Conservation (phyloP, 805 yeast species). For the Clavispora asparagi region DNA sequence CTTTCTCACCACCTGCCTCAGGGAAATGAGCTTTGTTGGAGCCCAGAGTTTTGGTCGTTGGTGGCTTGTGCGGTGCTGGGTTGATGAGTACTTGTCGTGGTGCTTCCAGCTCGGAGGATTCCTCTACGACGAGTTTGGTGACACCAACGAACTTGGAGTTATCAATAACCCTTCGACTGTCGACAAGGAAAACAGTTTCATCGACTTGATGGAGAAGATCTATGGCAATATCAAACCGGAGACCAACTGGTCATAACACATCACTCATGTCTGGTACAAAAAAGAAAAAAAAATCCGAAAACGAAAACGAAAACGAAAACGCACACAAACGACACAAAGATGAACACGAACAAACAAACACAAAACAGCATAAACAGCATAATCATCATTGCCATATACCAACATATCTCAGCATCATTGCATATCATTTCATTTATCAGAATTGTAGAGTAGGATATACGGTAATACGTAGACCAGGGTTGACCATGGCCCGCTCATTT, state of each 20-base stretch:
- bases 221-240: not conserved
- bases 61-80: constrained; percentile 76
- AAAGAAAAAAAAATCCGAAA: not conserved
- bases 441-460: too few species aligned
- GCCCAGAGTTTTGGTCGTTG: constrained; percentile 63
- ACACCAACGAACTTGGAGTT: too few species aligned
- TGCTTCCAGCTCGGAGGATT: constrained; percentile 59
- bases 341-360: not conserved
- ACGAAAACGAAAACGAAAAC: not conserved
- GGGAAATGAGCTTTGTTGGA: constrained; percentile 57
- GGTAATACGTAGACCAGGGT: too few species aligned
- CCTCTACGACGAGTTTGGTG: constrained; percentile 27
- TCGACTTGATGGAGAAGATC: constrained; percentile 11
- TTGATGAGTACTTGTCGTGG: constrained; percentile 68
- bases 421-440: not conserved
- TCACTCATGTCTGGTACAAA: not conserved
- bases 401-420: not conserved
- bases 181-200: constrained; percentile 3
- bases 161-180: not conserved
- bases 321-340: not conserved
- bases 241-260: not conserved
- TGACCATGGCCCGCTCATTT: too few species aligned
- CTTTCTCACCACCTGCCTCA: constrained; percentile 50
- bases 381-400: not conserved
- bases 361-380: not conserved